Conservation (phyloP, 2,329 filamentous ascomycete species). For the Claviceps quebecensis region DNA sequence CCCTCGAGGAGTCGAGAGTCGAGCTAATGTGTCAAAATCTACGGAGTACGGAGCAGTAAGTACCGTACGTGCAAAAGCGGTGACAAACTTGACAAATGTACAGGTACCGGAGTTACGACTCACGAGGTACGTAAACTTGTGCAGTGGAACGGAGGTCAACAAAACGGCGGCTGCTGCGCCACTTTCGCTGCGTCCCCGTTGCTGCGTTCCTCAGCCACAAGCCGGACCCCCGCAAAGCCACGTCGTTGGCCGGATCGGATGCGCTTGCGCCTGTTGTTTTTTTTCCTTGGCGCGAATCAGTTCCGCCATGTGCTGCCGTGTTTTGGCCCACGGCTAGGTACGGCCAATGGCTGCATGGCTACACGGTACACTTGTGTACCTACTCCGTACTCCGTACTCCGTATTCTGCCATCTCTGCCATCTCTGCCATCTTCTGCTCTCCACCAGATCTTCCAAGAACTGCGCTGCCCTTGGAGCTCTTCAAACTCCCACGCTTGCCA, state of each 20-base stretch:
- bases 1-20: too few species aligned
- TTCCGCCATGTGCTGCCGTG: slow-evolving; percentile 8
- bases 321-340: slow-evolving; percentile 18
- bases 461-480: slow-evolving; percentile 3
- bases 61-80: too few species aligned
- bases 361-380: slow-evolving; percentile 1
- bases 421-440: slow-evolving; percentile 7
- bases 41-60: too few species aligned
- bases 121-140: too few species aligned
- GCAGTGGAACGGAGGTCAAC: too few species aligned
- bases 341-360: slow-evolving; percentile 15
- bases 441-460: slow-evolving; percentile 6
- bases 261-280: background rate
- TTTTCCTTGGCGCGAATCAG: slow-evolving; percentile 1
- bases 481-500: background rate
- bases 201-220: too few species aligned
- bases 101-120: too few species aligned
- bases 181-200: too few species aligned
- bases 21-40: too few species aligned
- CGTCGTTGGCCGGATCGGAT: background rate
- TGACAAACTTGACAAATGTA: too few species aligned
- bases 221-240: too few species aligned
- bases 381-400: background rate
- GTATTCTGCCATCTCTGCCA: background rate
- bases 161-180: too few species aligned